Percentiles rank a stretch among this genome's conserved stretches.
These are phyloP conservation scores for Aureobasidium sp. DNA, from an alignment of 2,329 filamentous ascomycete species.

Conservation along the genomic window DNA sequence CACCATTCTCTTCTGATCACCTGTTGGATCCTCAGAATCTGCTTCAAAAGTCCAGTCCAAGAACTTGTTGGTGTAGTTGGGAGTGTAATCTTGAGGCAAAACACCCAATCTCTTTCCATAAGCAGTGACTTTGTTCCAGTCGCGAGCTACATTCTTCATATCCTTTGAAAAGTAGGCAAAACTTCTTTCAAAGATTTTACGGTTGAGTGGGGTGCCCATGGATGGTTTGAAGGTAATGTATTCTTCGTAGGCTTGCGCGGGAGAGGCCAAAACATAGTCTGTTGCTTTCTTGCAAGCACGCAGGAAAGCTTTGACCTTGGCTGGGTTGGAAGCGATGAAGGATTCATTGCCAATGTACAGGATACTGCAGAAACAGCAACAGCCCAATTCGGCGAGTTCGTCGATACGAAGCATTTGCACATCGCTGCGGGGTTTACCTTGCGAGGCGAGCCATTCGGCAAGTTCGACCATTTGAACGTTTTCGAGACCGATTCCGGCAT, in stretches of 20 bases:
- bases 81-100: constrained; percentile 53
- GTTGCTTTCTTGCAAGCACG: constrained; percentile 67
- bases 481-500: constrained; percentile 70
- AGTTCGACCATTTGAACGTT: constrained; percentile 81
- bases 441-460: constrained; percentile 62
- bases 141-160: constrained; percentile 64
- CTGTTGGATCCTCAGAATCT: constrained; percentile 60
- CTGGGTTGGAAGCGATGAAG: constrained; percentile 60
- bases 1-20: constrained; percentile 69
- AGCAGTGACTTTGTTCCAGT: constrained; percentile 70
- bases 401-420: constrained; percentile 78
- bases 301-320: constrained; percentile 61
- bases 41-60: constrained; percentile 58
- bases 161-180: constrained; percentile 71
- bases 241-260: constrained; percentile 57
- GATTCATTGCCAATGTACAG: constrained; percentile 71
- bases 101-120: constrained; percentile 70
- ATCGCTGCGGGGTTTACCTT: constrained; percentile 57
- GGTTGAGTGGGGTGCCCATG: constrained; percentile 61
- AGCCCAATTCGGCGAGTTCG: constrained; percentile 69
- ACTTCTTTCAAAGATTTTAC: constrained; percentile 72
- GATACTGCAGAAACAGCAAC: constrained; percentile 79
- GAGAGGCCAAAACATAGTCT: constrained; percentile 60
- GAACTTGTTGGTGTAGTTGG: constrained; percentile 70
- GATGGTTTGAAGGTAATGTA: constrained; percentile 66